Conservation (phyloP, 176 grass and related monocot genomes). For the Olyra latifolia region DNA sequence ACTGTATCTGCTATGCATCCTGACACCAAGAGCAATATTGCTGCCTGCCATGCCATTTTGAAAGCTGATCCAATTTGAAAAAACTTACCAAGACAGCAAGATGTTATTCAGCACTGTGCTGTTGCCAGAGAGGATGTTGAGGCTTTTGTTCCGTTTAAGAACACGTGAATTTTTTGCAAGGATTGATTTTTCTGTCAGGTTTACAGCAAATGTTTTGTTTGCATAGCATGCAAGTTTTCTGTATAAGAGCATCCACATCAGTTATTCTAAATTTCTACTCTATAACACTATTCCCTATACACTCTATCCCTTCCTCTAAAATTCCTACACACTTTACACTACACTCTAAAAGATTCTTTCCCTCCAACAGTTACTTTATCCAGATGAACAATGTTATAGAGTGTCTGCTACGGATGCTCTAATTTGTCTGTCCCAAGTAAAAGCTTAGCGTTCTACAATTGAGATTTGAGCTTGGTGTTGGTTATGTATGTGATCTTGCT, state of each 20-base stretch:
- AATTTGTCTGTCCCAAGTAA: background rate
- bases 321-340: too few relatives aligned
- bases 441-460: background rate
- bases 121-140: background rate
- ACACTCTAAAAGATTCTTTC: too few relatives aligned
- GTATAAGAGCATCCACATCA: too few relatives aligned
- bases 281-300: too few relatives aligned
- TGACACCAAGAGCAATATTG: background rate
- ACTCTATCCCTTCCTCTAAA: too few relatives aligned
- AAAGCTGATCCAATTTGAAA: conserved; percentile 13
- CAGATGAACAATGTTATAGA: too few relatives aligned
- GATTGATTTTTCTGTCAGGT: background rate
- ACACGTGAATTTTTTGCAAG: background rate
- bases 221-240: background rate
- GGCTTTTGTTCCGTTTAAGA: background rate
- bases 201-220: background rate
- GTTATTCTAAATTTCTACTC: too few relatives aligned
- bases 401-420: too few relatives aligned
- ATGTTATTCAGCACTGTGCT: background rate
- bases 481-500: background rate
- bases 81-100: background rate
- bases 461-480: background rate
- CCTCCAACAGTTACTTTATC: too few relatives aligned
- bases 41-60: conserved; percentile 28
- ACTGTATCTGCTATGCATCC: conserved; percentile 2